Percentiles rank a stretch among this genome's conserved stretches.
Conservation (phyloP, 164 flowering plant species). For the Berberis vulgaris region DNA sequence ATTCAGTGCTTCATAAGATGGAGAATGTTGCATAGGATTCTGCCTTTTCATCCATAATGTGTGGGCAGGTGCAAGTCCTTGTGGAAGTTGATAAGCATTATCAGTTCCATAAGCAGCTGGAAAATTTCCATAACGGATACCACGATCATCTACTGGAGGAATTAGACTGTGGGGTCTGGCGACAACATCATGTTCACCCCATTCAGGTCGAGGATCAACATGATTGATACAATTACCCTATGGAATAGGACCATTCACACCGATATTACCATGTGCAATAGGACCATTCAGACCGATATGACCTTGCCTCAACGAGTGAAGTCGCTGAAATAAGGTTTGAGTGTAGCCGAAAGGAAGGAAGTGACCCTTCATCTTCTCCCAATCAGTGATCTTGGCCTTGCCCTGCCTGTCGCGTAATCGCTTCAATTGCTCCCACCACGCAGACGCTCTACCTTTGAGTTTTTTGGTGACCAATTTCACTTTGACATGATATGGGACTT, state of each 20-base stretch:
- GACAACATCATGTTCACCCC: slow-evolving; percentile 44
- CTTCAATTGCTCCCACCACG: no score
- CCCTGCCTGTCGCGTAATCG: no score
- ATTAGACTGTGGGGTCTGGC: slow-evolving; percentile 30
- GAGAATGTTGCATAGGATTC: slow-evolving; percentile 40
- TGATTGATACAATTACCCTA: slow-evolving; percentile 35
- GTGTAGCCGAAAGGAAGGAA: no score
- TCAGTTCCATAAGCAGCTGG: slow-evolving; percentile 51
- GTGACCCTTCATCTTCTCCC: no score
- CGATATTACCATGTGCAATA: no score
- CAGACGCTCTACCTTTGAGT: no score
- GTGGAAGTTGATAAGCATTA: slow-evolving; percentile 37
- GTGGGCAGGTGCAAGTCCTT: slow-evolving; percentile 41
- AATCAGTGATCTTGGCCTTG: no score
- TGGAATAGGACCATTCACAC: not conserved
- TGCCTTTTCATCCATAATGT: slow-evolving; percentile 54
- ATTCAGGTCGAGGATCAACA: slow-evolving; percentile 44
- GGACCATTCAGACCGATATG: no score
- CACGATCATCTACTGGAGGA: slow-evolving; percentile 45
- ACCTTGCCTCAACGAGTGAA: no score
- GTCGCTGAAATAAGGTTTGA: no score
- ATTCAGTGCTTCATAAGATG: slow-evolving; percentile 48
- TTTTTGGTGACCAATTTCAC: no score
- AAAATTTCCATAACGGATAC: slow-evolving; percentile 45
- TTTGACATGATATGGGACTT: no score